Base-by-base conservation (phyloP, 345 rosid genomes). In the Dipteronia sinensis region DNA sequence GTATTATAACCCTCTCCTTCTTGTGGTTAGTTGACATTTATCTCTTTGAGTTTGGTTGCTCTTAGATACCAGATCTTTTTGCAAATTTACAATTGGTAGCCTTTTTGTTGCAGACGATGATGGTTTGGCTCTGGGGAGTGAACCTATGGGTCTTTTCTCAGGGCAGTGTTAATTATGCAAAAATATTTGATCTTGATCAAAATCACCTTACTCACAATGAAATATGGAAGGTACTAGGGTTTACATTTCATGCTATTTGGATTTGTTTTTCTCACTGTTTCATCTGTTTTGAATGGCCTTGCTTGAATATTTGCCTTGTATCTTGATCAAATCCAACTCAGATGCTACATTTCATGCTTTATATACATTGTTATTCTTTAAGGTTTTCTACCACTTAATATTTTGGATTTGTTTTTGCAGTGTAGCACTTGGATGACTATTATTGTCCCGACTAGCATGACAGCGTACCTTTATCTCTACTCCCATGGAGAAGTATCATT, bases 71-170 rank as follows among this genome's bases (percentile, higher is more conserved):
- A 51, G 67, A 38, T 80, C 42, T 42, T 22, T 53, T 3, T 58
- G 2, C 31, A 69, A 40, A 59, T 70, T 71, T 7, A 44, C 31
- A 19, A 40, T 56, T 19, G 75, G 53, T 0, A 63, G 17, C 3
- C 7, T 65, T 65, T 19, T 53, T 67, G 10, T 72, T 85, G 78
- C 89, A 96, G 98, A 94, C 97, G 23, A 76, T 87, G 92, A 90
- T 89, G 97, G 98, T 92, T 69, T 94, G 99, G 99, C 91, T 96
- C 49, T 96, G 99, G 99, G 98, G 98, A 77, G 82, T 92, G 67
- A 91, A 89, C 74, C 76, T 92, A 80, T 96, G 98, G 97, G 90
- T 92, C 40, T 96, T 96, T 80, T 75, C 94, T n/a, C 92, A 88
- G 80, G 89, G 95, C 25, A 94, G 86, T 76, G 85, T 93, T 62